A percentile compares a stretch with the other conserved stretches of the same genome.
These are phyloP conservation scores for Balakata baccata DNA, from an alignment of 345 rosid species.

Conservation along the genomic window DNA sequence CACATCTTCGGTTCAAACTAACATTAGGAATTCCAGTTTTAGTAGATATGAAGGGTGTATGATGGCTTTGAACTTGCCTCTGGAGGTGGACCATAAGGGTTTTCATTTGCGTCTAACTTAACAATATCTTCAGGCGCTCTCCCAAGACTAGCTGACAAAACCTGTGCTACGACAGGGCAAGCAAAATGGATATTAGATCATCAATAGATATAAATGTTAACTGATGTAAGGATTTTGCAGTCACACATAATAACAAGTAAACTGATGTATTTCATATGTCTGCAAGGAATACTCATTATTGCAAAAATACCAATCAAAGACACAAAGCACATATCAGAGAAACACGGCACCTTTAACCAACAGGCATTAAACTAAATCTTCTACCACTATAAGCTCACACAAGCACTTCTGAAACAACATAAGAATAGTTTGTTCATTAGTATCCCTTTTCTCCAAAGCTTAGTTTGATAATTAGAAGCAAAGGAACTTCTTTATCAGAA, in stretches of 20 bases:
- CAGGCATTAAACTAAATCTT: neutral
- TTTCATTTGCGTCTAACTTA: slow-evolving; percentile 97
- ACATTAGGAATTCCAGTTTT: neutral
- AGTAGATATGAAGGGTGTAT: neutral
- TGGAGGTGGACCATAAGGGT: slow-evolving; percentile 98
- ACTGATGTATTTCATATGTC: no score
- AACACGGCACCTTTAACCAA: neutral
- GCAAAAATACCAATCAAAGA: no score
- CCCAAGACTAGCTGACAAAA: slow-evolving; percentile 74
- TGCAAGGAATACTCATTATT: no score
- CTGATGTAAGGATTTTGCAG: no score
- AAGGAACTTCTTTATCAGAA: neutral
- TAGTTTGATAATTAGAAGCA: neutral
- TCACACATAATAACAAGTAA: neutral
- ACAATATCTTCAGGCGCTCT: slow-evolving; percentile 93
- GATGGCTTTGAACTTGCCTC: slow-evolving; percentile 55
- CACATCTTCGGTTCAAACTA: neutral
- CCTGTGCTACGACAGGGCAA: slow-evolving; percentile 32
- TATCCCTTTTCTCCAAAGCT: neutral
- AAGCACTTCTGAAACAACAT: neutral
- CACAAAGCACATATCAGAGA: no score
- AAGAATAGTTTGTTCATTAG: neutral
- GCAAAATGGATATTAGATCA: neutral
- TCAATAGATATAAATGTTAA: neutral
- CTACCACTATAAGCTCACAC: neutral